Evolutionary conservation across 2,329 filamentous ascomycete species (phyloP).

Genomic region (Cordyceps tenuipes): DNA sequence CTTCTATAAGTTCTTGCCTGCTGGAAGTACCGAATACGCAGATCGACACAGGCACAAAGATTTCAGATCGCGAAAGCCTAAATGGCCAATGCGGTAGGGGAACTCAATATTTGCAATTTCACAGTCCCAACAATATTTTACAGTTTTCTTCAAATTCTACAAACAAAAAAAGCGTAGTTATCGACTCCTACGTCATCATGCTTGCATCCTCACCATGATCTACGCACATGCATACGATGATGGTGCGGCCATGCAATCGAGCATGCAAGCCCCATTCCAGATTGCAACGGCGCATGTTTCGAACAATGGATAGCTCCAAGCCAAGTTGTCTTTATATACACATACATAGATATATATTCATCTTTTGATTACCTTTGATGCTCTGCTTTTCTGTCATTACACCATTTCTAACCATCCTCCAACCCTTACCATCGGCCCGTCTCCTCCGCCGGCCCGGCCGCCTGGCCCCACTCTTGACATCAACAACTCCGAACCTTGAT

Average conservation of each 20-base stretch:
- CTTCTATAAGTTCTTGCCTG: too few relatives aligned
- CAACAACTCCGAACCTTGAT: background rate
- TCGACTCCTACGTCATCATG: background rate
- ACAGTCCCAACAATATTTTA: too few relatives aligned
- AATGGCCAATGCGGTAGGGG: too few relatives aligned
- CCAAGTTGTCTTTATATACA: background rate
- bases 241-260: background rate
- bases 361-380: too few relatives aligned
- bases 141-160: background rate
- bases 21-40: too few relatives aligned
- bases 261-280: background rate
- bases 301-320: background rate
- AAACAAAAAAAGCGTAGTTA: background rate
- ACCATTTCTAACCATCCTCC: background rate
- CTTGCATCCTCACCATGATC: background rate
- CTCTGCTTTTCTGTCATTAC: background rate
- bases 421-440: background rate
- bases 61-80: too few relatives aligned
- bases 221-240: background rate
- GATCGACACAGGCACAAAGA: too few relatives aligned
- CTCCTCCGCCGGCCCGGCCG: conserved; percentile 9
- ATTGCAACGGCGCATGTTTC: background rate
- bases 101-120: too few relatives aligned
- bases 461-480: background rate
- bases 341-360: too few relatives aligned